Conservation (phyloP, 768 basidiomycete species). For the Mrakia frigida region DNA sequence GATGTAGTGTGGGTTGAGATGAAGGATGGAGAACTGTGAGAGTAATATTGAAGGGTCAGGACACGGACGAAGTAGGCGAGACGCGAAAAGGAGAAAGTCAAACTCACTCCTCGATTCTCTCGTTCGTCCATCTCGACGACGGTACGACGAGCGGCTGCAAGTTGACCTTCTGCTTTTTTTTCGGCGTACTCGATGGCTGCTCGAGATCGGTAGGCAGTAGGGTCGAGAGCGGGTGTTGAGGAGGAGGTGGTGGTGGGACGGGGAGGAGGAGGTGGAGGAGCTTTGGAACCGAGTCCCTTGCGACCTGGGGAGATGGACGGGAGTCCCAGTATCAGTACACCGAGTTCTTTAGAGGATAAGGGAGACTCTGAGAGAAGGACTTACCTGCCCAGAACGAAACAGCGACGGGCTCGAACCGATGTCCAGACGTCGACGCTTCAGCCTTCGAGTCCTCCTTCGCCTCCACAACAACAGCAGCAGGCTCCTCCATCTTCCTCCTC, state of each 20-base stretch:
- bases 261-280: slow-evolving; percentile 59
- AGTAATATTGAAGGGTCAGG: background rate
- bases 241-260: slow-evolving; percentile 57
- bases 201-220: slow-evolving; percentile 64
- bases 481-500: slow-evolving; percentile 9
- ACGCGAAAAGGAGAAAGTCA: background rate
- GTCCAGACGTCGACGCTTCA: slow-evolving; percentile 38
- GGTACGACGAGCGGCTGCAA: slow-evolving; percentile 67
- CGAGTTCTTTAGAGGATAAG: background rate
- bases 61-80: slow-evolving; percentile 12
- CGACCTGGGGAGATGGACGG: slow-evolving; percentile 54
- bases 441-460: background rate
- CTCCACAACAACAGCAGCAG: background rate
- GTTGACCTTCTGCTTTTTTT: slow-evolving; percentile 63
- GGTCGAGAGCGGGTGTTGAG: slow-evolving; percentile 44
- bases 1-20: slow-evolving; percentile 63
- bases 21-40: slow-evolving; percentile 70
- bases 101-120: slow-evolving; percentile 58
- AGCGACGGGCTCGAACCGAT: slow-evolving; percentile 64
- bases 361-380: slow-evolving; percentile 36
- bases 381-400: slow-evolving; percentile 76
- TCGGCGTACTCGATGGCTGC: slow-evolving; percentile 69
- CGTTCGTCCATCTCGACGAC: slow-evolving; percentile 67
- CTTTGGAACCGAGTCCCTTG: slow-evolving; percentile 57
- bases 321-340: background rate